These are phyloP conservation scores for Apiosordaria backusii DNA, from an alignment of 495 filamentous ascomycete species.

Conservation along the genomic window DNA sequence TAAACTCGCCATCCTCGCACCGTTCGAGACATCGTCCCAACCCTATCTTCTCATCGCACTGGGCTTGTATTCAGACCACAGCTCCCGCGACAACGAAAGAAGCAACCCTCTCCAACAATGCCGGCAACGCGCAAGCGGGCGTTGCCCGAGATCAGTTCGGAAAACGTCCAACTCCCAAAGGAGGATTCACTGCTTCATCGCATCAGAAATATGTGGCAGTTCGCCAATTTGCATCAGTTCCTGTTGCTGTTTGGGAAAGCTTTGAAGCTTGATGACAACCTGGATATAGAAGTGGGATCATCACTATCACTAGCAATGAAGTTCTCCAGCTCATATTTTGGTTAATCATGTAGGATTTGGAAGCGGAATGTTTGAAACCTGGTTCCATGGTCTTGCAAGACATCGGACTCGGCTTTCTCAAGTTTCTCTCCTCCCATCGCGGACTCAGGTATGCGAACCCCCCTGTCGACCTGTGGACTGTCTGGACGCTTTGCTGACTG, in stretches of 20 bases:
- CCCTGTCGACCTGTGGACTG: slow-evolving; percentile 5
- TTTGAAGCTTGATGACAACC: slow-evolving; percentile 81
- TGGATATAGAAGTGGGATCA: slow-evolving; percentile 75
- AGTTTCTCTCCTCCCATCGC: slow-evolving; percentile 89
- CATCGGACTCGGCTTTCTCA: slow-evolving; percentile 84
- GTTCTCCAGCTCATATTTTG: slow-evolving; percentile 5
- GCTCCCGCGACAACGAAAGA: background rate
- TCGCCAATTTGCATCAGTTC: slow-evolving; percentile 91
- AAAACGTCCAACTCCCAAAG: slow-evolving; percentile 20
- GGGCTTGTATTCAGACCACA: background rate
- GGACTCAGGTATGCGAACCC: slow-evolving; percentile 70
- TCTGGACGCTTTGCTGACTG: slow-evolving; percentile 17
- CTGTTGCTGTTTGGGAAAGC: slow-evolving; percentile 82
- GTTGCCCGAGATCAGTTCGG: slow-evolving; percentile 59
- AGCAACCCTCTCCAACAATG: slow-evolving; percentile 38
- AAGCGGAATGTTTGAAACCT: slow-evolving; percentile 79
- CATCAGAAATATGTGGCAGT: slow-evolving; percentile 89
- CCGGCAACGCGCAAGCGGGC: slow-evolving; percentile 64
- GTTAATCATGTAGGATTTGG: slow-evolving; percentile 69
- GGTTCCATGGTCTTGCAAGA: slow-evolving; percentile 69
- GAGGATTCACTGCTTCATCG: slow-evolving; percentile 52
- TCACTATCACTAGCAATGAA: background rate
- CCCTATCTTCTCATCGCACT: background rate
- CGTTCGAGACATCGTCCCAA: background rate
- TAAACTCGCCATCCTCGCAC: no score